Evolutionary conservation across 495 filamentous ascomycete species (phyloP), one percentile per base, ranked within the genome.

Genomic region (Talaromyces nanjingensis): DNA sequence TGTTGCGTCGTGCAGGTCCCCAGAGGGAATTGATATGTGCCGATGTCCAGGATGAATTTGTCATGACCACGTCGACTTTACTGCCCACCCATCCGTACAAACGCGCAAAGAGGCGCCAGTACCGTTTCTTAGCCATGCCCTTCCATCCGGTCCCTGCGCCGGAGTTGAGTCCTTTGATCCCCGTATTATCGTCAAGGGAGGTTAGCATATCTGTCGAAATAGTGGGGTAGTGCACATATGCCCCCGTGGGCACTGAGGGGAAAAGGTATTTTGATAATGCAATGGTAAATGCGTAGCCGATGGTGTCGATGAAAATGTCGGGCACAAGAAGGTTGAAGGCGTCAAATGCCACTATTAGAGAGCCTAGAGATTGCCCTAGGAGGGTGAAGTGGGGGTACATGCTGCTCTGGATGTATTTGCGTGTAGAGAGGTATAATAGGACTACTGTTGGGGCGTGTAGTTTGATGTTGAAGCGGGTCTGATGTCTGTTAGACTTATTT

Each of bases 121-220:
- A 98, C 18, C 77, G 68, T 63, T 80, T 86, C 77, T 97, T 97
- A 60, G 79, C 69, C 4, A 71, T 67, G 18, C 92, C 92, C 67
- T 79, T 85, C 24, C 76, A 59, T 3, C 92, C 92, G 45, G 75
- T 81, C 5, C 92, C 92, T 33, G 86, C 80, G 33, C 92, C 92
- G 6, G 91, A 90, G 72, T 97, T 92, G 59, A 94, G 77, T 5
- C 92, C 93, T 65, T 92, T 86, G 8, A 79, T 74, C n/a, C 83
- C 87, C 24, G 76, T 81, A 11, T 74, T 72, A 14, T 89, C 84
- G 63, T 91, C 83, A 11, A 98, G 86, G 20, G 91, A 91, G 47
- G 80, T 81, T 6, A 98, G 87, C 94, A 98, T 98, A 73, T 98
- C 96, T 34, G 93, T 98, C 5, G 92, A 97, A 55, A 98, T 98